Conservation (phyloP, 306 rosid species). For the Vigna mungo region DNA sequence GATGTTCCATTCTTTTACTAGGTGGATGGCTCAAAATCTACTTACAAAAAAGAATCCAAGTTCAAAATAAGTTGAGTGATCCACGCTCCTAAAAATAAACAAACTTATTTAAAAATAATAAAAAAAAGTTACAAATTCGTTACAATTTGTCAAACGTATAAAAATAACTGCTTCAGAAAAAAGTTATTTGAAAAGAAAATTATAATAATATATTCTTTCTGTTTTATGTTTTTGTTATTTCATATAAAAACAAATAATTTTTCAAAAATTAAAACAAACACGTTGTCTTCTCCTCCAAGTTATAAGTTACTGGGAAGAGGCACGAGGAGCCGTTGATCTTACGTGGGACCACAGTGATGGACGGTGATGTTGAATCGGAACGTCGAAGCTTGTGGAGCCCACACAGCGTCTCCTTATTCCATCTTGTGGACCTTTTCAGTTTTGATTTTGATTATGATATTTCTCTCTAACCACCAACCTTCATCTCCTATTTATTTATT, state of each 20-base stretch:
- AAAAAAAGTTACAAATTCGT: too few relatives aligned
- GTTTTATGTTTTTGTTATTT: too few relatives aligned
- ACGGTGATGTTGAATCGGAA: constrained; percentile 16
- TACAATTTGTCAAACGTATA: too few relatives aligned
- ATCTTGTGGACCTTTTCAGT: constrained; percentile 16
- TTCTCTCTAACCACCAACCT: constrained; percentile 12
- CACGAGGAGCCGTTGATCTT: constrained; percentile 30
- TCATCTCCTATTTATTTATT: background rate
- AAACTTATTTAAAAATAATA: too few relatives aligned
- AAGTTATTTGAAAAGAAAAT: too few relatives aligned
- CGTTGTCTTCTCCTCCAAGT: background rate
- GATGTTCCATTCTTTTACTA: too few relatives aligned
- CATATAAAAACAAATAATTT: background rate
- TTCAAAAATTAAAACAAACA: background rate
- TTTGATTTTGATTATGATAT: constrained; percentile 25
- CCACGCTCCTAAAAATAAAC: too few relatives aligned
- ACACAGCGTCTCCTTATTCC: background rate
- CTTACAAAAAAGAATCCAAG: too few relatives aligned
- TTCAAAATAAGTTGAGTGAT: too few relatives aligned
- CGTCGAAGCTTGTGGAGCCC: constrained; percentile 35
- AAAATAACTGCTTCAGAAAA: background rate
- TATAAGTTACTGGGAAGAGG: background rate
- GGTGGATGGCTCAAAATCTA: too few relatives aligned
- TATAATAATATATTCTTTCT: too few relatives aligned
- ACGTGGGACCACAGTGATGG: background rate